A percentile compares a stretch with the other conserved stretches of the same genome.
Evolutionary conservation across 1,139 yeast genomes (phyloP).

Genomic region (Blastobotrys elegans): DNA sequence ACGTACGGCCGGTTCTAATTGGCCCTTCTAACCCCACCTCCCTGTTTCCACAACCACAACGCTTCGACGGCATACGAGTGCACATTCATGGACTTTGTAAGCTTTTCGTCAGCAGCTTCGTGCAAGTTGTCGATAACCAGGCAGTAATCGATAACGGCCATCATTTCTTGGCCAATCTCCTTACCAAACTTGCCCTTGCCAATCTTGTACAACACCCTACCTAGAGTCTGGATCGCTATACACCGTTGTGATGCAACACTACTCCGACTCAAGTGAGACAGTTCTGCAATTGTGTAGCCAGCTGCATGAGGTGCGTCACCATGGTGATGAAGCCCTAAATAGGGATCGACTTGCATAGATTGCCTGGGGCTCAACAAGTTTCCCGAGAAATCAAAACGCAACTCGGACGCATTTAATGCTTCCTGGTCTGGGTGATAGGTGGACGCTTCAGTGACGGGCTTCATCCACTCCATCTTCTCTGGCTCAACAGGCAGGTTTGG

Average conservation of each 20-base stretch:
- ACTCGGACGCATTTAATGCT: conserved; percentile 40
- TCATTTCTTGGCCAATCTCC: conserved; percentile 57
- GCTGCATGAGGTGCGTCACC: conserved; percentile 84
- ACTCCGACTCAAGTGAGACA: conserved; percentile 75
- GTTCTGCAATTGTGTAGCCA: conserved; percentile 83
- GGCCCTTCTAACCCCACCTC: conserved; percentile 9
- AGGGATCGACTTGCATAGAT: conserved; percentile 43
- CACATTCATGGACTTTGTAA: conserved; percentile 66
- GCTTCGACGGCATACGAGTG: conserved; percentile 88
- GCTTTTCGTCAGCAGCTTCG: conserved; percentile 68
- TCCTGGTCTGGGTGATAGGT: conserved; percentile 32
- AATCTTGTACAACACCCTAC: conserved; percentile 77
- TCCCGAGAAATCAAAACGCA: conserved; percentile 88
- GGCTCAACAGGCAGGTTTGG: conserved; percentile 86
- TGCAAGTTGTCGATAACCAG: conserved; percentile 66
- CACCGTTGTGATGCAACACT: conserved; percentile 81
- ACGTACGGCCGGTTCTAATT: no score
- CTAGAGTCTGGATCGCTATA: conserved; percentile 79
- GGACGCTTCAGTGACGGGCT: conserved; percentile 42
- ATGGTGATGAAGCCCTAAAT: conserved; percentile 85
- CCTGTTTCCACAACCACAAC: conserved; percentile 84
- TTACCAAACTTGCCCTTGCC: conserved; percentile 49
- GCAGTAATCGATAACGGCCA: conserved; percentile 66
- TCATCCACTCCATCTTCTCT: conserved; percentile 87
- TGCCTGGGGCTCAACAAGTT: conserved; percentile 55